Conservation (phyloP, 306 rosid species). For the Medicago lupulina region DNA sequence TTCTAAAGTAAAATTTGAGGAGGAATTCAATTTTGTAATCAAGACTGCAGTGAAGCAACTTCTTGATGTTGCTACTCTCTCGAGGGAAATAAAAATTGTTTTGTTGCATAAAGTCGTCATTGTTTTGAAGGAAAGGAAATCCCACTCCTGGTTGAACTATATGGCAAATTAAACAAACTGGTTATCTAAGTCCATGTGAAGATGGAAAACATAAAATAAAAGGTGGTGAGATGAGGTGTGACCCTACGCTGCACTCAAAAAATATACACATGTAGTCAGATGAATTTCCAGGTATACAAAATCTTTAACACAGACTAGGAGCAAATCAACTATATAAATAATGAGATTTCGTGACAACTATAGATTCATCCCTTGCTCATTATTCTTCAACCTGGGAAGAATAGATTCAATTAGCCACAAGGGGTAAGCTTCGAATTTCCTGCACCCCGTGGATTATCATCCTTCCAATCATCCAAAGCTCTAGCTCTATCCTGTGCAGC, state of each 20-base stretch:
- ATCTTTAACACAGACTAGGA: conserved; percentile 26
- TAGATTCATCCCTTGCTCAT: conserved; percentile 26
- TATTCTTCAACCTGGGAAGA: conserved; percentile 8
- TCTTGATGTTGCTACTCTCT: neutral
- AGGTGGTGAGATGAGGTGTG: neutral
- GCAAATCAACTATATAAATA: conserved; percentile 26
- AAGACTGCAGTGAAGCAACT: neutral
- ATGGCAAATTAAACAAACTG: conserved; percentile 6
- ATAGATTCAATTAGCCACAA: conserved; percentile 58
- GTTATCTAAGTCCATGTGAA: conserved; percentile 14
- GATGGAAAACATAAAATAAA: neutral
- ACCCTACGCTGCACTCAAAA: conserved; percentile 34
- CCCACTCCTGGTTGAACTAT: neutral
- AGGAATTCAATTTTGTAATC: neutral
- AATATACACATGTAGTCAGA: conserved; percentile 32
- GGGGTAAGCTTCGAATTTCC: conserved; percentile 97
- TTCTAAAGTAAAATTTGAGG: neutral
- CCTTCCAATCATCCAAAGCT: conserved; percentile 99
- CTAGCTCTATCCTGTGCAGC: conserved; percentile 90
- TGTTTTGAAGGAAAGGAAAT: neutral
- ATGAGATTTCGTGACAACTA: conserved; percentile 13
- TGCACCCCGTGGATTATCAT: conserved; percentile 94
- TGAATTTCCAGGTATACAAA: conserved; percentile 29
- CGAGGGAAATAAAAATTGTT: neutral
- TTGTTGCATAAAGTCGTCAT: neutral